These are phyloP conservation scores for Colletotrichum caudatum DNA, from an alignment of 2,329 filamentous ascomycete genomes.

Conservation along the genomic window DNA sequence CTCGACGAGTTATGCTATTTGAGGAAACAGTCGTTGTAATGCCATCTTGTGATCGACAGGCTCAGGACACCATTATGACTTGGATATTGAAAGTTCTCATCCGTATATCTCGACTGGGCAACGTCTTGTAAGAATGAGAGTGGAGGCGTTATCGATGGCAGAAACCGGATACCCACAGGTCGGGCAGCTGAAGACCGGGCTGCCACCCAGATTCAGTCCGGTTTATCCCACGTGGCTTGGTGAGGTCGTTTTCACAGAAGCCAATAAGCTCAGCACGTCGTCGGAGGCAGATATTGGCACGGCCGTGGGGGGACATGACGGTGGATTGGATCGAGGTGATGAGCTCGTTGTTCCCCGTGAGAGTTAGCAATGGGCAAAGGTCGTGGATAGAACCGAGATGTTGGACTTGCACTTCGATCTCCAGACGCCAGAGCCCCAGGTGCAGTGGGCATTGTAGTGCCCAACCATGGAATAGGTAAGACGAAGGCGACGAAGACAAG, in stretches of 20 bases:
- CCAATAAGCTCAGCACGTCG: conserved; percentile 13
- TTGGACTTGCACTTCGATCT: not conserved
- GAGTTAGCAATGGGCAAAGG: not conserved
- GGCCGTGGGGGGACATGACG: not conserved
- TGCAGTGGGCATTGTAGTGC: too few relatives aligned
- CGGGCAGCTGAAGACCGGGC: conserved; percentile 8
- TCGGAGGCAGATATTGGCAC: not conserved
- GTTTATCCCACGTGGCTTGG: conserved; percentile 30
- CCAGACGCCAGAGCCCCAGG: not conserved
- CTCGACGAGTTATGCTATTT: fast-evolving
- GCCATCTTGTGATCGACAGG: too few relatives aligned
- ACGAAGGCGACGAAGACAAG: not conserved
- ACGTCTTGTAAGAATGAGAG: not conserved
- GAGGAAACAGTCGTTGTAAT: fast-evolving
- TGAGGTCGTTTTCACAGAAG: not conserved
- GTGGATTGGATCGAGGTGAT: not conserved
- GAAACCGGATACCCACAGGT: conserved; percentile 9
- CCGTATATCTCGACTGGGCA: not conserved
- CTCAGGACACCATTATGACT: too few relatives aligned
- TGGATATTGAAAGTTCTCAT: not conserved
- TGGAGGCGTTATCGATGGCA: conserved; percentile 23
- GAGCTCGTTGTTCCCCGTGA: not conserved
- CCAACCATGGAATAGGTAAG: not conserved
- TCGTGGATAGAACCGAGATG: too few relatives aligned
- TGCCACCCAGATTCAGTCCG: not conserved